A percentile compares a stretch with the other conserved stretches of the same genome.
These are phyloP conservation scores for Pythium biforme DNA, from an alignment of 352 stramenopile genomes.

Conservation along the genomic window DNA sequence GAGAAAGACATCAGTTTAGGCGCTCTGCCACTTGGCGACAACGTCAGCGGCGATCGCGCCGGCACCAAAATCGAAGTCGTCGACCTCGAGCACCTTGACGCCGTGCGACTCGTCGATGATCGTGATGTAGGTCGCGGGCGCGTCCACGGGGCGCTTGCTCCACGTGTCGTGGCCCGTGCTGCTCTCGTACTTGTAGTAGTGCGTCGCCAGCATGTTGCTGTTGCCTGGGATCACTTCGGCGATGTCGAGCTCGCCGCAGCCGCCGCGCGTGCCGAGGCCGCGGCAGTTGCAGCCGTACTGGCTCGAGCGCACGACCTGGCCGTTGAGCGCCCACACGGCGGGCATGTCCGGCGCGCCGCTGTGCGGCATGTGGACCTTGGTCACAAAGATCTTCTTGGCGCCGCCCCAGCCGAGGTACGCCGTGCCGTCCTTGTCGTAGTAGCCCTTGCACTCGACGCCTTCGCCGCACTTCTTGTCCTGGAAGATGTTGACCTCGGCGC, in stretches of 20 bases:
- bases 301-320: slow-evolving; percentile 59
- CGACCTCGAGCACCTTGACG: slow-evolving; percentile 67
- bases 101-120: slow-evolving; percentile 68
- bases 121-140: slow-evolving; percentile 59
- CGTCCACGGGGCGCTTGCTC: slow-evolving; percentile 42
- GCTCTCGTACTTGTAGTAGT: slow-evolving; percentile 83
- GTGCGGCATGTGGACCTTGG: slow-evolving; percentile 61
- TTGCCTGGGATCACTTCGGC: slow-evolving; percentile 71
- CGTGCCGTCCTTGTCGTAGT: slow-evolving; percentile 70
- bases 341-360: slow-evolving; percentile 48
- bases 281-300: slow-evolving; percentile 87
- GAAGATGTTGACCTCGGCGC: slow-evolving; percentile 79
- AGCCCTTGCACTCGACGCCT: slow-evolving; percentile 53
- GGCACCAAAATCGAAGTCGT: slow-evolving; percentile 67
- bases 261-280: slow-evolving; percentile 51
- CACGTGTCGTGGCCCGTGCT: slow-evolving; percentile 63
- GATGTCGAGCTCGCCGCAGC: slow-evolving; percentile 80
- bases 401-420: slow-evolving; percentile 65
- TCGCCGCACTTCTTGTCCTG: slow-evolving; percentile 52
- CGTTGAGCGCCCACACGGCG: slow-evolving; percentile 75
- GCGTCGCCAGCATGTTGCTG: slow-evolving; percentile 54
- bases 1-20: slow-evolving; percentile 28
- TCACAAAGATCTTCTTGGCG: slow-evolving; percentile 77
- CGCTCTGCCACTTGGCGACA: slow-evolving; percentile 53
- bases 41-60: slow-evolving; percentile 49